Evolutionary conservation across 1,284 basidiomycete species (phyloP).

Genomic region (Exobasidium rhododendri): DNA sequence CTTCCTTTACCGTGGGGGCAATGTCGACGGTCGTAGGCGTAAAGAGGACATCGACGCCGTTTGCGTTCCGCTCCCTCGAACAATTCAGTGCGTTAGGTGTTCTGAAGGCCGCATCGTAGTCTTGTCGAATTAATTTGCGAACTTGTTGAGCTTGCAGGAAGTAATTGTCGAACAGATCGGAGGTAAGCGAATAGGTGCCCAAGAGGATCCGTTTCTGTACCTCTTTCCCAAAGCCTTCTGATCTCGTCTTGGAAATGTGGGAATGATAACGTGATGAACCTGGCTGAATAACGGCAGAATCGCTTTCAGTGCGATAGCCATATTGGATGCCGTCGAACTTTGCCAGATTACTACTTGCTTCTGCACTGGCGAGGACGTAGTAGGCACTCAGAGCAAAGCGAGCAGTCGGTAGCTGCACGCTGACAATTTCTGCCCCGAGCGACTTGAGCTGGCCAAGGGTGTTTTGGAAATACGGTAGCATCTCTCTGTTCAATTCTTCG

Average conservation of each 20-base stretch:
- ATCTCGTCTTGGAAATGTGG: constrained; percentile 51
- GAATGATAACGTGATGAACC: not conserved
- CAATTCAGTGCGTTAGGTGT: constrained; percentile 59
- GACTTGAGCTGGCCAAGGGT: constrained; percentile 61
- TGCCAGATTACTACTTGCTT: constrained; percentile 88
- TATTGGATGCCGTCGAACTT: constrained; percentile 78
- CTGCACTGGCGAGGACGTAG: constrained; percentile 89
- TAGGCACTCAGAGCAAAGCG: constrained; percentile 82
- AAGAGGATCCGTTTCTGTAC: constrained; percentile 84
- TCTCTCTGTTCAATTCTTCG: constrained; percentile 62
- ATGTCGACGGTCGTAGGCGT: constrained; percentile 62
- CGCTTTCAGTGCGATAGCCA: constrained; percentile 48
- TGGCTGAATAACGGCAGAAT: not conserved
- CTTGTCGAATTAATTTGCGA: constrained; percentile 67
- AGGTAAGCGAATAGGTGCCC: constrained; percentile 81
- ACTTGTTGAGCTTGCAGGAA: constrained; percentile 86
- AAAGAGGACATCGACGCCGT: constrained; percentile 71
- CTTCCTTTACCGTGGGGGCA: constrained; percentile 32
- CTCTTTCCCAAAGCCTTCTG: constrained; percentile 73
- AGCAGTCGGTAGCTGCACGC: constrained; percentile 76
- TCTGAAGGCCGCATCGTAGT: constrained; percentile 72
- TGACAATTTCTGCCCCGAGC: constrained; percentile 68
- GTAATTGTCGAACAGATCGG: constrained; percentile 89
- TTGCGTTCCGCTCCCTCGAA: constrained; percentile 50
- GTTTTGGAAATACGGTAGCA: constrained; percentile 60